phyloP scores from a whole-genome alignment of 257 asterid species.

The Primulina eburnea region DNA sequence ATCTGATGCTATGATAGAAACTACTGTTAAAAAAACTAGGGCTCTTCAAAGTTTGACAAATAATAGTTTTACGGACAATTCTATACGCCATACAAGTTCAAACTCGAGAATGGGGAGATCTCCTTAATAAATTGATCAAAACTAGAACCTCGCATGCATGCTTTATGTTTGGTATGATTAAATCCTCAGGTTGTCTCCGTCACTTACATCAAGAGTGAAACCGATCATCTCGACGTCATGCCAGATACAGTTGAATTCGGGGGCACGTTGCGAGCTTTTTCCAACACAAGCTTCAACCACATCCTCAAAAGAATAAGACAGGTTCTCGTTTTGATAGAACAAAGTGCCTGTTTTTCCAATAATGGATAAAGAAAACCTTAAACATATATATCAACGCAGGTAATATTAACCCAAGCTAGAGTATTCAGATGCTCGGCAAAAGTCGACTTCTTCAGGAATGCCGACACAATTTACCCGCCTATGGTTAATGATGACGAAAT shows the following conservation, averaged over 20 bases:
- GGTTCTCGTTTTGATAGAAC: background rate
- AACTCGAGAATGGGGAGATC: background rate
- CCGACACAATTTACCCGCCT: conserved; percentile 72
- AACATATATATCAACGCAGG: conserved; percentile 39
- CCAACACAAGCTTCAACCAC: conserved; percentile 1
- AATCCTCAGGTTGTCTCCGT: background rate
- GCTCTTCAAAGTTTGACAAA: no score
- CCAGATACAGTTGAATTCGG: background rate
- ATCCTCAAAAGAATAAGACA: background rate
- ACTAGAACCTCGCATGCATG: background rate
- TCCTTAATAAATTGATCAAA: background rate
- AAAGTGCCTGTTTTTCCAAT: background rate
- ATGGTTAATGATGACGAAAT: conserved; percentile 59
- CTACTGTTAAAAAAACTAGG: no score
- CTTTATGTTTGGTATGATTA: background rate
- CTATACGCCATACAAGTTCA: background rate
- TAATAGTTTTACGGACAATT: no score
- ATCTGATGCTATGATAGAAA: no score
- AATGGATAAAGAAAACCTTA: background rate
- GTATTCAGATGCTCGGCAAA: conserved; percentile 77
- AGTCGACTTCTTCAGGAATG: conserved; percentile 69
- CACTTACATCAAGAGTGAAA: background rate
- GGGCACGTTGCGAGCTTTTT: background rate
- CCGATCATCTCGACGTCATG: background rate
- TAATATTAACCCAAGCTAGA: conserved; percentile 62